Evolutionary conservation across 306 rosid genomes (phyloP).

Genomic region (Corylus americana): DNA sequence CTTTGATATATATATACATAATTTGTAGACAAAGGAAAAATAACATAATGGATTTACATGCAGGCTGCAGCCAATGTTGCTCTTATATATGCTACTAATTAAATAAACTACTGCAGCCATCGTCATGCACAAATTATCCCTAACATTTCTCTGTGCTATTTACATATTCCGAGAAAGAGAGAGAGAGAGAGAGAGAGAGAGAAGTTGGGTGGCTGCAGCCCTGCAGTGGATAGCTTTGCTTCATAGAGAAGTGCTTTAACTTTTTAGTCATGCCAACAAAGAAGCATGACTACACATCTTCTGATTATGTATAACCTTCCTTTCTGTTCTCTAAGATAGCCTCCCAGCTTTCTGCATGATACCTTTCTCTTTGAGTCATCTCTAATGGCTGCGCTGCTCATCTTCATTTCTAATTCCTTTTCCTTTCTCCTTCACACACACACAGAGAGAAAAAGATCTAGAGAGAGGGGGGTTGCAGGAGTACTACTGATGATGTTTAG

Average conservation of each 20-base stretch:
- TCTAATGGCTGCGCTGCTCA: background rate
- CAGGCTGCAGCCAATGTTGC: too few species aligned
- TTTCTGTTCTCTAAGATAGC: constrained; percentile 13
- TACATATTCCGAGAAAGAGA: background rate
- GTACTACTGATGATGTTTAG: too few species aligned
- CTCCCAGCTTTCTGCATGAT: constrained; percentile 9
- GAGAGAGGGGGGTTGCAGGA: background rate
- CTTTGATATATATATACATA: too few species aligned
- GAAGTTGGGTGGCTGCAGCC: background rate
- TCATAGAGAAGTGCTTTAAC: too few species aligned
- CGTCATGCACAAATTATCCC: background rate
- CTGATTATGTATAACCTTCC: constrained; percentile 16
- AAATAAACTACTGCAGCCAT: background rate
- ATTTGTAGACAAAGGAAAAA: background rate
- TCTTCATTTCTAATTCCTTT: background rate
- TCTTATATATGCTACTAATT: background rate
- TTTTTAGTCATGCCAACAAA: constrained; percentile 14
- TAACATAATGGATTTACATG: background rate
- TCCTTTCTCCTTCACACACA: background rate
- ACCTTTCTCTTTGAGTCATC: background rate
- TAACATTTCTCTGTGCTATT: background rate
- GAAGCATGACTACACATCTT: constrained; percentile 14
- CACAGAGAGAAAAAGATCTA: background rate
- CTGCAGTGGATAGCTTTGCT: background rate
- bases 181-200: background rate